Evolutionary conservation across 805 yeast species (phyloP).

Genomic region (Saccharomycopsis babjevae): DNA sequence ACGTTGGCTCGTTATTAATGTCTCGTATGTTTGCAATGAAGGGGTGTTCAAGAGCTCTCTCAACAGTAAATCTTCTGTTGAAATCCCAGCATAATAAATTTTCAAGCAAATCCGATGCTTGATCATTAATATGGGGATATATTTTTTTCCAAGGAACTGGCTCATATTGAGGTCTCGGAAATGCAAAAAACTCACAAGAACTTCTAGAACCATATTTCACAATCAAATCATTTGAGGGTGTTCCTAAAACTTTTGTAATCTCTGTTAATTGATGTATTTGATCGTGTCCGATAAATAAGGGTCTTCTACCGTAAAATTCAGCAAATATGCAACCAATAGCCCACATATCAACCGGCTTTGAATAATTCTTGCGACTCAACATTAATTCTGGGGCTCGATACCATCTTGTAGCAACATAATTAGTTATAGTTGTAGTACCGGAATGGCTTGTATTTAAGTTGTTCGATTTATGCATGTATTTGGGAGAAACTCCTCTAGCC

Average conservation of each 20-base stretch:
- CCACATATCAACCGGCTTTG: conserved; percentile 81
- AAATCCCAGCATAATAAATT: conserved; percentile 59
- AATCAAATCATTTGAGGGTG: conserved; percentile 46
- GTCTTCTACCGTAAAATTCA: conserved; percentile 72
- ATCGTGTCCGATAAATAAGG: conserved; percentile 69
- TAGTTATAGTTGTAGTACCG: conserved; percentile 38
- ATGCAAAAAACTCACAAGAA: conserved; percentile 37
- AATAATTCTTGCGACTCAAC: conserved; percentile 46
- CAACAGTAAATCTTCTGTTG: conserved; percentile 41
- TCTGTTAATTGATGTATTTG: conserved; percentile 61
- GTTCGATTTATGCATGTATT: conserved; percentile 19
- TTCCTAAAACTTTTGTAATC: conserved; percentile 61
- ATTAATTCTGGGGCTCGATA: conserved; percentile 90
- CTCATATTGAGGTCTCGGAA: conserved; percentile 34
- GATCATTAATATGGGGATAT: conserved; percentile 51
- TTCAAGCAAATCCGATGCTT: conserved; percentile 44
- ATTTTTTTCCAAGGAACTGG: conserved; percentile 39
- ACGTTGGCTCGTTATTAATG: conserved; percentile 43
- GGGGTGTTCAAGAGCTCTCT: conserved; percentile 45
- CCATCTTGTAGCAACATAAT: conserved; percentile 92
- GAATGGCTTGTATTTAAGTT: background rate
- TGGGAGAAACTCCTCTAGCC: conserved; percentile 60
- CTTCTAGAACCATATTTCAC: conserved; percentile 34
- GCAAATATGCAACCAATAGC: conserved; percentile 86
- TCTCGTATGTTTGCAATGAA: conserved; percentile 48